phyloP scores from a whole-genome alignment of 2,329 filamentous ascomycete species.

The Colletotrichum paranaense region DNA sequence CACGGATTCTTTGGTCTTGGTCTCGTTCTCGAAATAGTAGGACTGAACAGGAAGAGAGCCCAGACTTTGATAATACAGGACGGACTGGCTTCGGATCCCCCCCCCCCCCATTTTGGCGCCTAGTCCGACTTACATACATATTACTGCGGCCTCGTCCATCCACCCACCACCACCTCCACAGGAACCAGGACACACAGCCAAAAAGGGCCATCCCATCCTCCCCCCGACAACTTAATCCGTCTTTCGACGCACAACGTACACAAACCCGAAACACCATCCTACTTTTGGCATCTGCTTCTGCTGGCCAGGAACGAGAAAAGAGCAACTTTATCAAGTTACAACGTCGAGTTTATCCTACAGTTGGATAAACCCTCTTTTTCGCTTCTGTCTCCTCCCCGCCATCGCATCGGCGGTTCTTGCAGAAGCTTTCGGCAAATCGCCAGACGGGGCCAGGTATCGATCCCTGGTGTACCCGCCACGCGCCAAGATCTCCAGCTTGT shows the following conservation, averaged over 20 bases:
- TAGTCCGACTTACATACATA: slow-evolving; percentile 35
- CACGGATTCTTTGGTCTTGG: slow-evolving; percentile 2
- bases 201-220: slow-evolving; percentile 30
- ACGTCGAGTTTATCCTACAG: neutral
- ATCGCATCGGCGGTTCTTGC: slow-evolving; percentile 32
- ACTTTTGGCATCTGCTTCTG: slow-evolving; percentile 35
- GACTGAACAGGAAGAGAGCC: neutral
- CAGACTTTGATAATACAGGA: slow-evolving; percentile 11
- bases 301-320: slow-evolving; percentile 30
- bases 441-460: slow-evolving; percentile 31
- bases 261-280: slow-evolving; percentile 35
- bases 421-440: slow-evolving; percentile 32
- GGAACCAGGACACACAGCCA: slow-evolving; percentile 11
- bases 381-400: neutral
- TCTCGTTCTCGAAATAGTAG: neutral
- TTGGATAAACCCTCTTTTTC: slow-evolving; percentile 20
- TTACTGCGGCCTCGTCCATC: slow-evolving; percentile 11
- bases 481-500: slow-evolving; percentile 35
- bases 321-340: slow-evolving; percentile 24
- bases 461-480: slow-evolving; percentile 34
- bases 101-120: slow-evolving; percentile 10
- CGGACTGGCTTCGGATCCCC: slow-evolving; percentile 22
- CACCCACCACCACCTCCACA: slow-evolving; percentile 9
- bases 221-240: slow-evolving; percentile 33
- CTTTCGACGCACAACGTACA: slow-evolving; percentile 33